Evolutionary conservation across 176 grass and related monocot species (phyloP).

Genomic region (Lolium multiflorum): DNA sequence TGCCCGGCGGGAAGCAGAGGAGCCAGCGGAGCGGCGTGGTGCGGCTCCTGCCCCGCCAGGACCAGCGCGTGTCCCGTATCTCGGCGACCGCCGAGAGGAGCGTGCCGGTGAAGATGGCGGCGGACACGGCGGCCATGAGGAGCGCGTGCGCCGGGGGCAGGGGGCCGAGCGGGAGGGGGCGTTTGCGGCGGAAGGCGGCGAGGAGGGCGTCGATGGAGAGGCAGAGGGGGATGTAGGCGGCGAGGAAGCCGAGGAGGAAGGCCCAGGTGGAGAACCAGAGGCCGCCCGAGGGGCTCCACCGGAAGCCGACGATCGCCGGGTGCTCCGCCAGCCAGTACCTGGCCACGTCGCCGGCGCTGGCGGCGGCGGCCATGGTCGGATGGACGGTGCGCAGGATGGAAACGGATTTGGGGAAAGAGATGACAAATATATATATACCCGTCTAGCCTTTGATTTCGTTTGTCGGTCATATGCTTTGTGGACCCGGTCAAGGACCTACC

Average conservation of each 20-base stretch:
- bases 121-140: slow-evolving; percentile 62
- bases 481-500: no score
- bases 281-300: slow-evolving; percentile 66
- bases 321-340: slow-evolving; percentile 86
- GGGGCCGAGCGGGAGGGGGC: slow-evolving; percentile 63
- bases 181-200: slow-evolving; percentile 33
- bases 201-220: slow-evolving; percentile 44
- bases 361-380: slow-evolving; percentile 20
- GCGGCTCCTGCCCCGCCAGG: slow-evolving; percentile 74
- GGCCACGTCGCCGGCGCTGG: slow-evolving; percentile 6
- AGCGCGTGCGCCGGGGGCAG: slow-evolving; percentile 69
- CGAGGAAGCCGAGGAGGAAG: slow-evolving; percentile 69
- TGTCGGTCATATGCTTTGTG: no score
- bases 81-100: slow-evolving; percentile 76
- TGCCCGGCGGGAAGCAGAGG: slow-evolving; percentile 84
- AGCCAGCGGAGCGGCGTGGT: slow-evolving; percentile 80
- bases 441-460: no score
- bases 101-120: slow-evolving; percentile 66
- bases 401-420: slow-evolving; percentile 19
- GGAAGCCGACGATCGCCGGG: slow-evolving; percentile 78
- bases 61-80: slow-evolving; percentile 91
- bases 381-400: slow-evolving; percentile 7
- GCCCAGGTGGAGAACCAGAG: slow-evolving; percentile 78
- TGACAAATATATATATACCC: no score
- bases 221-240: slow-evolving; percentile 57